These are phyloP conservation scores for Dendryphion nanum DNA, from an alignment of 2,329 filamentous ascomycete genomes.

Conservation along the genomic window DNA sequence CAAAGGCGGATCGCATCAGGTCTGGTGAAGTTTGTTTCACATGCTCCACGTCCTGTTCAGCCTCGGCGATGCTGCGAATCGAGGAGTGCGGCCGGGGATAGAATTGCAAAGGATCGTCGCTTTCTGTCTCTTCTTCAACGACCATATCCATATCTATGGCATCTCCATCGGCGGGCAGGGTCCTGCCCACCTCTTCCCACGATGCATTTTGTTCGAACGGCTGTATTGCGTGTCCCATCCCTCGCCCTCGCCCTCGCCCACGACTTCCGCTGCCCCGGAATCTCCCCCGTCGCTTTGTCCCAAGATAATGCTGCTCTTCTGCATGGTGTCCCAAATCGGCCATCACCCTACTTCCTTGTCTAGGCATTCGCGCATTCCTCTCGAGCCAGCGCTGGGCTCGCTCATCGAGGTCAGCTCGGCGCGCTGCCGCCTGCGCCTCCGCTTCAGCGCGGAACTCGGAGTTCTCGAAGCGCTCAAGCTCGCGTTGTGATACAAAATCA, in stretches of 20 bases:
- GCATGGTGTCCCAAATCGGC: background rate
- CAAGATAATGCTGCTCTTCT: too few species aligned
- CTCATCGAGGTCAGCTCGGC: conserved; percentile 21
- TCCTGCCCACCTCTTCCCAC: too few species aligned
- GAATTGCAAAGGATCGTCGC: conserved; percentile 5
- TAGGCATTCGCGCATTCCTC: conserved; percentile 23
- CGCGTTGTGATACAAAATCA: conserved; percentile 25
- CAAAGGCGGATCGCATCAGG: conserved; percentile 26
- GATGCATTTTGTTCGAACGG: background rate
- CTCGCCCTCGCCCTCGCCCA: conserved; percentile 5
- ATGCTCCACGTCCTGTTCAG: conserved; percentile 11
- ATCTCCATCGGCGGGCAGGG: too few species aligned
- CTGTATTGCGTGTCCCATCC: background rate
- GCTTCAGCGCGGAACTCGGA: conserved; percentile 28
- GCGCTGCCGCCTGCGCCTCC: conserved; percentile 21
- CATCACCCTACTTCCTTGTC: conserved; percentile 1
- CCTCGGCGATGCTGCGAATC: conserved; percentile 12
- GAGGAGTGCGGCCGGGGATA: too few species aligned
- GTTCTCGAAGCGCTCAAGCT: conserved; percentile 35
- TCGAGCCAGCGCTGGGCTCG: conserved; percentile 14
- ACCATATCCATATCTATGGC: conserved; percentile 1
- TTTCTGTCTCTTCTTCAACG: background rate
- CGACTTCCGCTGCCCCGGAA: conserved; percentile 12
- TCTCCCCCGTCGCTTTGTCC: conserved; percentile 8
- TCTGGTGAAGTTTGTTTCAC: conserved; percentile 15